Evolutionary conservation across 805 yeast species (phyloP), one percentile per base, ranked within the genome.

Genomic region (Schizosaccharomyces japonicus): DNA sequence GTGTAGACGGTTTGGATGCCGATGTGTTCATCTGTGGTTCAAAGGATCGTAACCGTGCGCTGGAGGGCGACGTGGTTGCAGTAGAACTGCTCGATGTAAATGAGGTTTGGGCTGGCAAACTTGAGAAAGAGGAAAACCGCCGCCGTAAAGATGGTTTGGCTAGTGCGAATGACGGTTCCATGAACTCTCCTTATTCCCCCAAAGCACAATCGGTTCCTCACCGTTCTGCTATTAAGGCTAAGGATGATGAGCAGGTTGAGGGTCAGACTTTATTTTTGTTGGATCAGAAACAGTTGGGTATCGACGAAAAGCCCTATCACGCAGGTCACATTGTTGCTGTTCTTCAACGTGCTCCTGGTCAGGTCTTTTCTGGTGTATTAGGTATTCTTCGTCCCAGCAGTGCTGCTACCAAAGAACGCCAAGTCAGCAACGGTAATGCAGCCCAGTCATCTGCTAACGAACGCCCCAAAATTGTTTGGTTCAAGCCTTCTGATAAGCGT

Each of bases 271-370:
- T 90, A 52, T 66, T 90, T 44, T 66, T 90, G 48, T 90, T 80
- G 13, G 98, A 90, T 62, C 98, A 90, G 59, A 95, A 87, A 59
- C 95, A 85, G 61, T 80, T 87, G 54, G 80, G 78, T 57, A 95
- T 87, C 59, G 94, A 82, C 40, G 75, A 75, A 54, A 85, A 82
- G 60, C 98, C 98, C 5, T 67, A 90, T 47, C 90, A 87, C 57
- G 95, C 96, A 0, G 98, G 98, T 21, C 98, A 90, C 58, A 94
- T 90, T 49, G 96, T 90, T 53, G 98, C 98, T 1, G 94, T 90
- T 27, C 80, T 90, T 53, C 98, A 90, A 60, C 78, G 98, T 62
- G 84, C 85, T 50, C 95, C 96, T 0, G 95, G 96, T 21, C 98
- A 90, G 60, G 69, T 85, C 49, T 90, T 23, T 17, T 29, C 33